phyloP scores from a whole-genome alignment of 1,284 basidiomycete species.

The Heliocybe sulcata region DNA sequence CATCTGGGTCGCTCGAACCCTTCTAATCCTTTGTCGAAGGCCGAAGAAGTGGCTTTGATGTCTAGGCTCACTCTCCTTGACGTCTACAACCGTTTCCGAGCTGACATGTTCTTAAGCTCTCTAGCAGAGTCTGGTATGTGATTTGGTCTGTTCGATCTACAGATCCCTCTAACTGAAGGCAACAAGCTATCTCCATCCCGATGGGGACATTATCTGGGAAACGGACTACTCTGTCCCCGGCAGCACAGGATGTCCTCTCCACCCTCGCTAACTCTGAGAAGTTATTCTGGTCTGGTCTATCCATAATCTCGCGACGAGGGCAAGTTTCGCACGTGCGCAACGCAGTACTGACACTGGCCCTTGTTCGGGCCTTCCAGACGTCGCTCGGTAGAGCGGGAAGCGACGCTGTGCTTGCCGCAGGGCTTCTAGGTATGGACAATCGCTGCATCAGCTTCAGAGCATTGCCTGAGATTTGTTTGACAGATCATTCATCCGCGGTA shows the following conservation, averaged over 20 bases:
- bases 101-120: conserved; percentile 84
- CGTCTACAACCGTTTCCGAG: conserved; percentile 70
- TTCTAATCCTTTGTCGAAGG: conserved; percentile 30
- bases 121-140: conserved; percentile 73
- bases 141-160: conserved; percentile 17
- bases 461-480: conserved; percentile 2
- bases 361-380: conserved; percentile 71
- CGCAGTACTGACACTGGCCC: conserved; percentile 60
- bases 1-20: conserved; percentile 4
- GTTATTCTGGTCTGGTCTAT: conserved; percentile 62
- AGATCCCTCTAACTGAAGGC: not conserved
- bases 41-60: conserved; percentile 65
- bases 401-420: conserved; percentile 45
- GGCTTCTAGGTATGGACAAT: conserved; percentile 54
- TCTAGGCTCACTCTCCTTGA: conserved; percentile 71
- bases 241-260: conserved; percentile 54
- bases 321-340: conserved; percentile 67
- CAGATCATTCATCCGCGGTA: conserved; percentile 65
- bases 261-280: conserved; percentile 62
- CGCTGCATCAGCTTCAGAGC: conserved; percentile 3
- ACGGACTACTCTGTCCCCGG: conserved; percentile 27
- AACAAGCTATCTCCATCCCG: conserved; percentile 73
- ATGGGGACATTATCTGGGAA: conserved; percentile 62
- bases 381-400: conserved; percentile 60
- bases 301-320: conserved; percentile 50